A percentile compares a stretch with the other conserved stretches of the same genome.
Conservation (phyloP, 192 early-diverging fungal species). For the Coemansia sp. region DNA sequence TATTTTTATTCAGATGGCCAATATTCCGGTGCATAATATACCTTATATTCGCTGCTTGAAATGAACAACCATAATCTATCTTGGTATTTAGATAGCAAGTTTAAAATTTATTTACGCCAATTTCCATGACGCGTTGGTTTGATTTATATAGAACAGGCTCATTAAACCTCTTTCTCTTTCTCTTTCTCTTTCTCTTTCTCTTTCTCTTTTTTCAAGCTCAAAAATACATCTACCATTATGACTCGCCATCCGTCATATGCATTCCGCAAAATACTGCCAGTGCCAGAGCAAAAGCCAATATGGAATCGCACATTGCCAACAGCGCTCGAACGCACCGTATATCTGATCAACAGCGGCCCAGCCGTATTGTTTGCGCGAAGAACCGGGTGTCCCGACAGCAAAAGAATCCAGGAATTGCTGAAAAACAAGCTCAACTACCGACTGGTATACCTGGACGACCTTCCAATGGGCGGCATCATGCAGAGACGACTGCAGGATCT, state of each 20-base stretch:
- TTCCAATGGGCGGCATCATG: slow-evolving; percentile 24
- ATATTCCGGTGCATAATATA: no score
- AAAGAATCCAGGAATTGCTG: slow-evolving; percentile 11
- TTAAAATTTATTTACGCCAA: no score
- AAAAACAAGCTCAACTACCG: slow-evolving; percentile 12
- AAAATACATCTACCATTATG: slow-evolving; percentile 9
- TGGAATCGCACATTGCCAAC: slow-evolving; percentile 33
- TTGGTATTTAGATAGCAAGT: no score
- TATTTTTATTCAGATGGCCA: no score
- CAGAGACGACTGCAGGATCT: slow-evolving; percentile 42
- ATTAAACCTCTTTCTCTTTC: no score
- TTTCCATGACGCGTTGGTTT: no score
- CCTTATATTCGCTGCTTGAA: no score
- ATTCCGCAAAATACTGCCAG: slow-evolving; percentile 31
- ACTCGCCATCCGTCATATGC: slow-evolving; percentile 29
- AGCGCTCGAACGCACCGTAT: slow-evolving; percentile 23
- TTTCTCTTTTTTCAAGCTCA: not conserved
- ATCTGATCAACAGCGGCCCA: slow-evolving; percentile 39
- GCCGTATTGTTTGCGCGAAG: slow-evolving; percentile 36
- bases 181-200: no score
- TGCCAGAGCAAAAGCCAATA: slow-evolving; percentile 18
- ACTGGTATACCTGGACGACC: slow-evolving; percentile 27
- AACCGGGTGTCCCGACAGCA: slow-evolving; percentile 16
- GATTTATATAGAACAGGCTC: no score
- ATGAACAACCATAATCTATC: no score